Evolutionary conservation across 176 grass and related monocot species (phyloP), one percentile per base, ranked within the genome.

Genomic region (Oryza punctata): DNA sequence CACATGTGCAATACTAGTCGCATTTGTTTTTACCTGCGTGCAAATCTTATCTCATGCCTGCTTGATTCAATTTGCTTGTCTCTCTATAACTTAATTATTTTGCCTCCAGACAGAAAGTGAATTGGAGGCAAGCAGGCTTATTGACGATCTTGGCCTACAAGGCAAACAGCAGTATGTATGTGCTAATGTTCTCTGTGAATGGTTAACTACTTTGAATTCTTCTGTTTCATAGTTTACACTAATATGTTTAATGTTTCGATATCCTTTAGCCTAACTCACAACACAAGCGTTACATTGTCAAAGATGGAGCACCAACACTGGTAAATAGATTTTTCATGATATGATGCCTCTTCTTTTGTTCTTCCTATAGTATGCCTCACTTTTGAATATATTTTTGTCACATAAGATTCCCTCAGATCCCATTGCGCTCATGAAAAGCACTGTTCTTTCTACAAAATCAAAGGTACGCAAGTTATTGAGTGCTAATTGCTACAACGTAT

Each of bases 211-310:
- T 80, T 52, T 63, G 10, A 37, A 21, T 82, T 86, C 33, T 37
- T 80, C 5, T 35, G 46, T 75, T 19, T 18, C 67, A 78, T 43
- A 69, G 67, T 44, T 19, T 76, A 25, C 77, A 38, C 70, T 92
- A 12, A 83, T 72, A 49, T 65, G 11, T 59, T 74, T 41, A 76
- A 80, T 75, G 13, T 19, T 2, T 89, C n/a, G n/a, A 61, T 10
- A 24, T 61, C 65, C 83, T 76, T 78, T 87, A 98, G 96, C 96
- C 96, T 73, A 84, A 89, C 75, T 91, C 96, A 68, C 96, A 98
- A 76, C 79, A 91, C 77, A 98, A 98, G 70, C 89, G 96, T 32
- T 98, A 98, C 76, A 82, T 93, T 73, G 96, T 98, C 76, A 98
- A 72, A 85, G 91, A 94, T 74, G 91, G 91, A 88, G 87, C 52